Evolutionary conservation across 176 grass and related monocot species (phyloP).

Genomic region (Lolium perenne): DNA sequence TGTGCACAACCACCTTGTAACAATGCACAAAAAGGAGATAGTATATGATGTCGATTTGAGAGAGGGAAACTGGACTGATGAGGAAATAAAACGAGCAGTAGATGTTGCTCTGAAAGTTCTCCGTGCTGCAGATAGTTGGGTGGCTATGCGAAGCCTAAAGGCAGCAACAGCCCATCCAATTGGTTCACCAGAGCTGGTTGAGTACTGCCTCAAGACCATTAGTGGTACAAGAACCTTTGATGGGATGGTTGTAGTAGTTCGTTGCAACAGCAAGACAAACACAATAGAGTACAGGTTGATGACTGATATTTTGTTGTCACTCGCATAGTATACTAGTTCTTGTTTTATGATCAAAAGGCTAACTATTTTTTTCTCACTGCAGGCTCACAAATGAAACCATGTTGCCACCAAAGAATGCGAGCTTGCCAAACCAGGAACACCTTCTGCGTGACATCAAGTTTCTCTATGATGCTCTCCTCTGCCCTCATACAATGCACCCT

Average conservation of each 20-base stretch:
- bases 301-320: background rate
- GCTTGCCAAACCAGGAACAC: constrained; percentile 41
- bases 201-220: constrained; percentile 61
- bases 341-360: background rate
- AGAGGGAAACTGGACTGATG: constrained; percentile 44
- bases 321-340: background rate
- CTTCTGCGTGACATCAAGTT: constrained; percentile 66
- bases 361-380: constrained; percentile 26
- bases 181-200: constrained; percentile 51
- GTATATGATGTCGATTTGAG: background rate
- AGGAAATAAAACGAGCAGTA: constrained; percentile 48
- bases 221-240: constrained; percentile 44
- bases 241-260: constrained; percentile 45
- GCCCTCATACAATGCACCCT: constrained; percentile 57
- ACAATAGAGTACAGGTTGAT: constrained; percentile 72
- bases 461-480: constrained; percentile 55
- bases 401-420: background rate
- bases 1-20: background rate
- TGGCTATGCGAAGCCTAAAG: constrained; percentile 55
- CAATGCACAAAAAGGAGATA: constrained; percentile 37
- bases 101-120: constrained; percentile 67
- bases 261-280: constrained; percentile 59
- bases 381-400: constrained; percentile 43
- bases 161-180: constrained; percentile 43
- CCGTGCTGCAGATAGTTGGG: constrained; percentile 54